Percentiles rank a stretch among this genome's conserved stretches.
Conservation (phyloP, 2,329 filamentous ascomycete genomes). For the Arthroderma sp. region DNA sequence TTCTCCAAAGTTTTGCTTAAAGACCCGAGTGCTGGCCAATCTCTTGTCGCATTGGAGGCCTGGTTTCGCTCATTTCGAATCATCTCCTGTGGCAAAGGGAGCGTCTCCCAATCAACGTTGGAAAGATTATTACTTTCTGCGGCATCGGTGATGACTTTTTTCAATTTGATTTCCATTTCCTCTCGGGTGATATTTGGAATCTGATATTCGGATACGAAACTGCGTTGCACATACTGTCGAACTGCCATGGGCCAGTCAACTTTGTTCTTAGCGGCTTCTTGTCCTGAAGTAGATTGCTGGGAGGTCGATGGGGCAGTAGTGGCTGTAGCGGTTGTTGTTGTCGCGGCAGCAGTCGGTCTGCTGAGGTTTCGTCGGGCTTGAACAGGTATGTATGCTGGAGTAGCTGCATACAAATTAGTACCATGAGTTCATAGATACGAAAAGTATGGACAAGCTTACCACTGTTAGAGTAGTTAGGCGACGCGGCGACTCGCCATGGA, state of each 20-base stretch:
- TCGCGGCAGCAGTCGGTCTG: constrained; percentile 21
- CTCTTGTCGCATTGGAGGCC: constrained; percentile 24
- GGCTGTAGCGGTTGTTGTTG: constrained; percentile 5
- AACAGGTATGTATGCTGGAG: constrained; percentile 48
- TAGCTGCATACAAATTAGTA: constrained; percentile 16
- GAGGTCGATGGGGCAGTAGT: constrained; percentile 17
- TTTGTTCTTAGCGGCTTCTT: not conserved
- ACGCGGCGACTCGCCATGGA: constrained; percentile 25
- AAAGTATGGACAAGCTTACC: constrained; percentile 17
- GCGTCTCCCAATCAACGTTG: constrained; percentile 65
- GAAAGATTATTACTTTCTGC: constrained; percentile 61
- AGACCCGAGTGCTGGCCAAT: constrained; percentile 26
- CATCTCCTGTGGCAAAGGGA: constrained; percentile 75
- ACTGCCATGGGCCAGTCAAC: constrained; percentile 71
- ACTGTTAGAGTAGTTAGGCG: constrained; percentile 18
- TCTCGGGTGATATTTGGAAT: constrained; percentile 47
- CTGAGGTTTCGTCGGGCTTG: constrained; percentile 49
- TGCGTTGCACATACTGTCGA: constrained; percentile 75
- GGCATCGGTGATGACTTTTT: constrained; percentile 68
- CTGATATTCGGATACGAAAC: constrained; percentile 63
- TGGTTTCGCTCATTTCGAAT: constrained; percentile 55
- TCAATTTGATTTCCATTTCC: constrained; percentile 76
- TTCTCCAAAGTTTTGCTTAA: not conserved
- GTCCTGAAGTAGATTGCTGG: not conserved
- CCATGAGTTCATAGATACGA: not conserved